Evolutionary conservation across 2,329 filamentous ascomycete genomes (phyloP).

Genomic region (Diaporthe capsici): DNA sequence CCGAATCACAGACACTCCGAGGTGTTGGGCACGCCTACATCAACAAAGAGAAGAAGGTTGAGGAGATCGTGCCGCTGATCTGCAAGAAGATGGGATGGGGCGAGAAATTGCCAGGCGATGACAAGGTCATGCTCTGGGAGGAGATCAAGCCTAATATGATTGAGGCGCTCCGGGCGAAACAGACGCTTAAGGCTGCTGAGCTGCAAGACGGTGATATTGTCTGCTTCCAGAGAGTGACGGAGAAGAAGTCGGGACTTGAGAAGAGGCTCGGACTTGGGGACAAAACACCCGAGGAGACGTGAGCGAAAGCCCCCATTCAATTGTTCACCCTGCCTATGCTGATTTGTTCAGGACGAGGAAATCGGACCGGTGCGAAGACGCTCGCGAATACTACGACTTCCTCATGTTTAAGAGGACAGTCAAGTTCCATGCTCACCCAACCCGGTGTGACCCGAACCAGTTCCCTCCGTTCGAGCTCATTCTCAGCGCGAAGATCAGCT

Average conservation of each 20-base stretch:
- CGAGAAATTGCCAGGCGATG: conserved; percentile 75
- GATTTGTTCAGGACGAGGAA: conserved; percentile 50
- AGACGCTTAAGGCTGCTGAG: conserved; percentile 90
- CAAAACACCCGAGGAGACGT: conserved; percentile 53
- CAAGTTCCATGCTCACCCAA: conserved; percentile 79
- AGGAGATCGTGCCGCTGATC: conserved; percentile 85
- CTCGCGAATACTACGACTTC: conserved; percentile 92
- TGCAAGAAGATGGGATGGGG: conserved; percentile 89
- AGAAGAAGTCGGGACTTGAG: conserved; percentile 60
- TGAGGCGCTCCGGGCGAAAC: conserved; percentile 91
- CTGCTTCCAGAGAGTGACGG: conserved; percentile 83
- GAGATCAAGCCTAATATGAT: conserved; percentile 99
- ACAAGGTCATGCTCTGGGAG: conserved; percentile 83
- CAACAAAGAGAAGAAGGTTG: conserved; percentile 87
- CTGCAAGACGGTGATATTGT: conserved; percentile 98
- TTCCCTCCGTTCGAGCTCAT: conserved; percentile 81
- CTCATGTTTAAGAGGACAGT: conserved; percentile 86
- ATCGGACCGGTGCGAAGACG: conserved; percentile 75
- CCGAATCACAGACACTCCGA: conserved; percentile 78
- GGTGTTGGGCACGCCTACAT: conserved; percentile 91
- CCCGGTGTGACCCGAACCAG: conserved; percentile 67
- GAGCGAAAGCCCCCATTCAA: conserved; percentile 33
- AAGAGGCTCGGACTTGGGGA: conserved; percentile 56
- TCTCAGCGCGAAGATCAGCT: conserved; percentile 89
- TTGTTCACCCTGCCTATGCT: conserved; percentile 40